These are phyloP conservation scores for Ogataea chonburiensis DNA, from an alignment of 805 yeast species.

Conservation along the genomic window DNA sequence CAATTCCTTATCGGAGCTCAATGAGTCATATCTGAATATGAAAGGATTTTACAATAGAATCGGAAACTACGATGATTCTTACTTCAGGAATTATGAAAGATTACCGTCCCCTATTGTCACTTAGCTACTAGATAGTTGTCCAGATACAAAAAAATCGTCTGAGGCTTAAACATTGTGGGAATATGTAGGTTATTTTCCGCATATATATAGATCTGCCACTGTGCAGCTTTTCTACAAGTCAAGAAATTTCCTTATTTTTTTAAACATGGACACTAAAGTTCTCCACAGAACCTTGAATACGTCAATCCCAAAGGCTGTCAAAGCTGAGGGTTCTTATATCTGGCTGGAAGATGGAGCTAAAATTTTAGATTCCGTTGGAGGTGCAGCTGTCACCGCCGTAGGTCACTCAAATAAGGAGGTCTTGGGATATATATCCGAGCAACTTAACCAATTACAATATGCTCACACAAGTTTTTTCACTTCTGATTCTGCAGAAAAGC, in stretches of 20 bases:
- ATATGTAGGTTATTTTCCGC: no score
- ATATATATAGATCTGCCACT: no score
- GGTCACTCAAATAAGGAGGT: slow-evolving; percentile 39
- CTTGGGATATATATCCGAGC: slow-evolving; percentile 36
- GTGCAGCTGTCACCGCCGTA: slow-evolving; percentile 48
- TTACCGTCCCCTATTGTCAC: slow-evolving; percentile 3
- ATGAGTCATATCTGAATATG: slow-evolving; percentile 10
- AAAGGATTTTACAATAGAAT: slow-evolving; percentile 7
- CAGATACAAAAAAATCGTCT: no score
- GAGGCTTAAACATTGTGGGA: no score
- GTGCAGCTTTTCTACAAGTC: no score
- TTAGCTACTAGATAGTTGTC: neutral
- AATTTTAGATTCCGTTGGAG: slow-evolving; percentile 41
- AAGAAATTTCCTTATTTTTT: no score
- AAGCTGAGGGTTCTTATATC: slow-evolving; percentile 16
- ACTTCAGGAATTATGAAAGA: slow-evolving; percentile 5
- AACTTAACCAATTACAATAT: slow-evolving; percentile 34
- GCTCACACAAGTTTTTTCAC: slow-evolving; percentile 32
- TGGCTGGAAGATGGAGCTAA: slow-evolving; percentile 13
- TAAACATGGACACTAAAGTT: slow-evolving; percentile 2
- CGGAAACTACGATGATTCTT: slow-evolving; percentile 8
- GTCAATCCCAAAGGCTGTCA: neutral
- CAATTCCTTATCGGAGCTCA: slow-evolving; percentile 2
- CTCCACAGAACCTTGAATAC: slow-evolving; percentile 1
- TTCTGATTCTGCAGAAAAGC: slow-evolving; percentile 39